Evolutionary conservation across 2,329 filamentous ascomycete species (phyloP).

Genomic region (Cordyceps militaris): DNA sequence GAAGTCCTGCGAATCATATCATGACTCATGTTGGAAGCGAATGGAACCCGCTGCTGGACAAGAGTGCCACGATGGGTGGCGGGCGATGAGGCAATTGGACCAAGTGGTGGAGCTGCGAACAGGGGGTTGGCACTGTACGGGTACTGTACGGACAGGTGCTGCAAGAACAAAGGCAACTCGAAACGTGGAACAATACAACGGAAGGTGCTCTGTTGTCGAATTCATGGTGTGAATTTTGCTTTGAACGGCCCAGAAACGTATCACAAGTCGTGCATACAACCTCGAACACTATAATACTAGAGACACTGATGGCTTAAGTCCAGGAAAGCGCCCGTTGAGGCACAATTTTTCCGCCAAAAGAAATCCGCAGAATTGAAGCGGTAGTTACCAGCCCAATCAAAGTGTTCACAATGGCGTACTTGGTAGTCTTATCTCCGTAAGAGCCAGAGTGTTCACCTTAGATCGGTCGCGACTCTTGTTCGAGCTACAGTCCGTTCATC

Average conservation of each 20-base stretch:
- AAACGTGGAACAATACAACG: background rate
- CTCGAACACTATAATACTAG: background rate
- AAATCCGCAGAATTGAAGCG: no score
- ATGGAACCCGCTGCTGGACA: constrained; percentile 4
- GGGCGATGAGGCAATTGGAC: constrained; percentile 4
- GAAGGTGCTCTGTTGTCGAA: background rate
- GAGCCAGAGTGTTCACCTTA: no score
- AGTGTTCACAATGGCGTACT: no score
- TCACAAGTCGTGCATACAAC: background rate
- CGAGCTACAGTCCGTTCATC: no score
- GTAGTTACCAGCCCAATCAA: no score
- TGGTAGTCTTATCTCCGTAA: no score
- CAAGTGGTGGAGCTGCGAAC: background rate
- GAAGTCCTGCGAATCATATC: background rate
- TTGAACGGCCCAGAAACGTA: no score
- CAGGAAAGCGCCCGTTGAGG: no score
- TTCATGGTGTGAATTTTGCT: no score
- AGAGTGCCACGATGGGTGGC: constrained; percentile 10
- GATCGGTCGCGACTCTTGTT: no score
- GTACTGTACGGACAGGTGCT: background rate
- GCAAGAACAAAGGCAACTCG: background rate
- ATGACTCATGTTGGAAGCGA: constrained; percentile 10
- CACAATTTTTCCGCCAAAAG: no score
- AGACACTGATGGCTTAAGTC: no score
- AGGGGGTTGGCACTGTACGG: background rate